A percentile compares a stretch with the other conserved stretches of the same genome.
phyloP scores from a whole-genome alignment of 1,284 basidiomycete genomes.

The Trichosporon faecale region DNA sequence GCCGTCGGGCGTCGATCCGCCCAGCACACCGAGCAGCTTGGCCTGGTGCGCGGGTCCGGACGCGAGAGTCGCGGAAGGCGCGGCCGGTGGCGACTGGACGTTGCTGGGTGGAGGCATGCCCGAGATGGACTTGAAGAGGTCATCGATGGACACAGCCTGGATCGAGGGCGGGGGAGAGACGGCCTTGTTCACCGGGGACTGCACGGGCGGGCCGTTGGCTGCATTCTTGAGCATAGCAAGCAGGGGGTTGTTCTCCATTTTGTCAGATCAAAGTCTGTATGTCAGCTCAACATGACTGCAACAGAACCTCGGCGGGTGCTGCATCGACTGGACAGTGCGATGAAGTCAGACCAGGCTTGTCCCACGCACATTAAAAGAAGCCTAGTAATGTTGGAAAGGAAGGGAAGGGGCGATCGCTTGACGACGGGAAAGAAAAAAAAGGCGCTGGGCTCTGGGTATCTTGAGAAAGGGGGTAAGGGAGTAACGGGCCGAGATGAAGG shows the following conservation, averaged over 20 bases:
- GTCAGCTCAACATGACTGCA: not conserved
- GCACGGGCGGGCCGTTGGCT: slow-evolving; percentile 13
- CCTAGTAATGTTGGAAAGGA: slow-evolving; percentile 9
- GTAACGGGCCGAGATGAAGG: not conserved
- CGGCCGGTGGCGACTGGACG: slow-evolving; percentile 16
- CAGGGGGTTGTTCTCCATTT: slow-evolving; percentile 38
- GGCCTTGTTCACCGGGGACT: slow-evolving; percentile 27
- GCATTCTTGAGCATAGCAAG: slow-evolving; percentile 44
- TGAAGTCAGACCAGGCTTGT: not conserved
- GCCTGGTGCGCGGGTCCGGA: slow-evolving; percentile 19
- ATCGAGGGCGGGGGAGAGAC: slow-evolving; percentile 31
- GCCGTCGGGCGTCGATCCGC: slow-evolving; percentile 12
- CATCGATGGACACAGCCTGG: slow-evolving; percentile 36
- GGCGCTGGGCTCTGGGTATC: not conserved
- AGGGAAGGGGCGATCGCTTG: not conserved
- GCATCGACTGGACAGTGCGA: too few relatives aligned
- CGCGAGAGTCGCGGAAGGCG: not conserved
- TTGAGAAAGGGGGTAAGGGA: slow-evolving; percentile 7
- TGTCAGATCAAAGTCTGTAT: slow-evolving; percentile 11
- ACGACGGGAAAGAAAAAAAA: not conserved
- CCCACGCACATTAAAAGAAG: not conserved
- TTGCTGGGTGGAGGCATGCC: slow-evolving; percentile 1
- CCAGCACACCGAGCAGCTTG: slow-evolving; percentile 27
- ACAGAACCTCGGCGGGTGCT: not conserved
- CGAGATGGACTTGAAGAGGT: slow-evolving; percentile 42